Percentiles rank a stretch among this genome's conserved stretches.
phyloP scores from a whole-genome alignment of 2,329 filamentous ascomycete species.

The Zopfia rhizophila region DNA sequence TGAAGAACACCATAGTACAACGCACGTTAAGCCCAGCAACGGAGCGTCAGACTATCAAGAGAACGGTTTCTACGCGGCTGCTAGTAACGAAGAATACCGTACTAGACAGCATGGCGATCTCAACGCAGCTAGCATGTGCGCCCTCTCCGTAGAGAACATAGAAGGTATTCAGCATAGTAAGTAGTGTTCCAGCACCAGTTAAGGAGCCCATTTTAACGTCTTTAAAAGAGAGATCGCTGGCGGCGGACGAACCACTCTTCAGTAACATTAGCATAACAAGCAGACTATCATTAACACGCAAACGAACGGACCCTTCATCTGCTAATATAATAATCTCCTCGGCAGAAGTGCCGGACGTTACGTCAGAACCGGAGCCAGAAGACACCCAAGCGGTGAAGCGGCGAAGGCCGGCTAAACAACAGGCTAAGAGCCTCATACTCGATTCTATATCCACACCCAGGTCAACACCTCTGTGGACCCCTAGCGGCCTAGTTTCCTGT shows the following conservation, averaged over 20 bases:
- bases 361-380: too few relatives aligned
- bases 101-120: constrained; percentile 13
- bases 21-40: constrained; percentile 19
- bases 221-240: constrained; percentile 11
- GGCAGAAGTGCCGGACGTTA: neutral
- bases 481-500: neutral
- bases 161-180: constrained; percentile 20
- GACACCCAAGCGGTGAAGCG: too few relatives aligned
- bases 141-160: constrained; percentile 19
- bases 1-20: constrained; percentile 19
- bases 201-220: constrained; percentile 13
- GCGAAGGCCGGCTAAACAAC: too few relatives aligned
- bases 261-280: constrained; percentile 8
- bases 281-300: constrained; percentile 12
- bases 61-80: constrained; percentile 13
- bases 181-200: constrained; percentile 18
- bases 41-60: constrained; percentile 13
- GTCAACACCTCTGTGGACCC: too few relatives aligned
- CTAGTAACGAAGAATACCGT: constrained; percentile 16
- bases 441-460: too few relatives aligned
- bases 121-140: constrained; percentile 10
- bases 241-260: constrained; percentile 15
- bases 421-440: too few relatives aligned
- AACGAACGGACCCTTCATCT: constrained; percentile 21
- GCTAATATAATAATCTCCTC: constrained; percentile 13